phyloP scores from a whole-genome alignment of 495 filamentous ascomycete species.

The Penicillium canescens region DNA sequence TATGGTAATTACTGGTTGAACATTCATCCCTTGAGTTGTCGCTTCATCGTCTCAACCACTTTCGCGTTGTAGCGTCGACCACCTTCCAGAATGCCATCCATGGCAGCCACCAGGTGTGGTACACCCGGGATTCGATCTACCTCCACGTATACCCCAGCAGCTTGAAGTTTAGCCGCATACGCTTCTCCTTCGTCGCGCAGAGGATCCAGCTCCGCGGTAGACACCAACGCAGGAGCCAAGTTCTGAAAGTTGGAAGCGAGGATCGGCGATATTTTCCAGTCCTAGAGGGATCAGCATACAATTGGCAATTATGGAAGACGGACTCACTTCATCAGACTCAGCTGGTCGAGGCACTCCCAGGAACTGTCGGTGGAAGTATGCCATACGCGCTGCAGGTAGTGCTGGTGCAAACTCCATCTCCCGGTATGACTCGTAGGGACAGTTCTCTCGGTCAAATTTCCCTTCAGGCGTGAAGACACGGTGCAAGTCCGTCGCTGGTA shows the following conservation, averaged over 20 bases:
- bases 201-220: slow-evolving; percentile 46
- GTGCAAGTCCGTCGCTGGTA: slow-evolving; percentile 39
- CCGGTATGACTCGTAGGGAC: slow-evolving; percentile 38
- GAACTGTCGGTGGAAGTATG: slow-evolving; percentile 40
- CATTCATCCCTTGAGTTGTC: slow-evolving; percentile 16
- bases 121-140: slow-evolving; percentile 30
- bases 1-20: slow-evolving; percentile 9
- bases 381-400: slow-evolving; percentile 37
- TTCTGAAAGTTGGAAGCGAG: slow-evolving; percentile 31
- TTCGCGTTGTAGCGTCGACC: slow-evolving; percentile 28
- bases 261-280: slow-evolving; percentile 44
- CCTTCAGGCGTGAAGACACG: slow-evolving; percentile 34
- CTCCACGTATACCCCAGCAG: slow-evolving; percentile 37
- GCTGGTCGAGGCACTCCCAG: slow-evolving; percentile 36
- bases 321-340: slow-evolving; percentile 31
- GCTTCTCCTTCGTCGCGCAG: slow-evolving; percentile 46
- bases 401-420: slow-evolving; percentile 41
- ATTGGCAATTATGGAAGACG: neutral
- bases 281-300: slow-evolving; percentile 17
- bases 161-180: slow-evolving; percentile 43
- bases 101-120: slow-evolving; percentile 33
- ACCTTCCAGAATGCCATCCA: slow-evolving; percentile 36
- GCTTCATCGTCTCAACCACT: slow-evolving; percentile 31
- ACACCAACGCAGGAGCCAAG: slow-evolving; percentile 46
- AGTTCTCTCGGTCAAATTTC: slow-evolving; percentile 33